phyloP scores from a whole-genome alignment of 306 rosid genomes.

The Canavalia gladiata region DNA sequence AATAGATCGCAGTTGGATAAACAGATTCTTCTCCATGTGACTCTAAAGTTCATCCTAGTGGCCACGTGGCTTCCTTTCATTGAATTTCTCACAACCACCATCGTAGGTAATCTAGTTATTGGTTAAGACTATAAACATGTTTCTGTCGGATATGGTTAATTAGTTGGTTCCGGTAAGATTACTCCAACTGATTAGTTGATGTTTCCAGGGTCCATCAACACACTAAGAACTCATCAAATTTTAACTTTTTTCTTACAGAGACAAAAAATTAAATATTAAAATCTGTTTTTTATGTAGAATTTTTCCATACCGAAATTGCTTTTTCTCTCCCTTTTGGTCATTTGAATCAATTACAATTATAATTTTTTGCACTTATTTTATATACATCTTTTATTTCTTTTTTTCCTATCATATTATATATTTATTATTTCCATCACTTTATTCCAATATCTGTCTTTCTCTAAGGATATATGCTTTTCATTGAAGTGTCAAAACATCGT shows the following conservation, averaged over 20 bases:
- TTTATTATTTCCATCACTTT: too few species aligned
- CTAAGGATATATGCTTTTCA: too few species aligned
- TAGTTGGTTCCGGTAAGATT: constrained; percentile 22
- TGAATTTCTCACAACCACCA: constrained; percentile 45
- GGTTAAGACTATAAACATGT: background rate
- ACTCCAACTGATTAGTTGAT: constrained; percentile 11
- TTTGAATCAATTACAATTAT: too few species aligned
- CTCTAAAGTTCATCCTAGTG: constrained; percentile 20
- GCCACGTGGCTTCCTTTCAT: constrained; percentile 38
- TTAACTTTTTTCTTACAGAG: background rate
- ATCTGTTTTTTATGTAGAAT: background rate
- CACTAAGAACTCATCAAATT: background rate
- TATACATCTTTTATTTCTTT: too few species aligned
- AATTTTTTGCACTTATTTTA: too few species aligned
- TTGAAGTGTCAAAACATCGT: too few species aligned
- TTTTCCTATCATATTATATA: too few species aligned
- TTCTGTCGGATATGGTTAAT: constrained; percentile 1
- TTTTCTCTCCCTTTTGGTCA: too few species aligned
- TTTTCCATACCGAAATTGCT: background rate
- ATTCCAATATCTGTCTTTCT: too few species aligned
- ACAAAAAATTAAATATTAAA: background rate
- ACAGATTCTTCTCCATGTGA: constrained; percentile 38
- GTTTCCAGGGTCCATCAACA: constrained; percentile 5
- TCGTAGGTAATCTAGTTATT: background rate
- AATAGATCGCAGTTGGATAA: constrained; percentile 46